Evolutionary conservation across 2,329 filamentous ascomycete genomes (phyloP).

Genomic region (Chaetomium strumarium): DNA sequence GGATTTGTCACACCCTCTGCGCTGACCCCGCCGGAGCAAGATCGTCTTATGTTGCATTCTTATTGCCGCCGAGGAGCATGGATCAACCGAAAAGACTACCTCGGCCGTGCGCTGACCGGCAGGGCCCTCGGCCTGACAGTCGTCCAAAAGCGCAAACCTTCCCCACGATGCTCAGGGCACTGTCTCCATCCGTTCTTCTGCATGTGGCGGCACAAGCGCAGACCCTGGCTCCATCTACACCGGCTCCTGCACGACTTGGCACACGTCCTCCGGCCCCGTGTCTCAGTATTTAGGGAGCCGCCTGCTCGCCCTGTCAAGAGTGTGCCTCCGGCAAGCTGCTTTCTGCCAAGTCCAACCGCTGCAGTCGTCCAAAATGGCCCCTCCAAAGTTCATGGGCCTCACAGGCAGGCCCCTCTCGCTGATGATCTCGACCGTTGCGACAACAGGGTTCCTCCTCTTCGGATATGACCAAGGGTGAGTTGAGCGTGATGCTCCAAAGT

Average conservation of each 20-base stretch:
- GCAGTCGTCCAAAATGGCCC: slow-evolving; percentile 37
- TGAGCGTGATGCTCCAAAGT: slow-evolving; percentile 23
- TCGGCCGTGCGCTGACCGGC: neutral
- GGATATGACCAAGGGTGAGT: slow-evolving; percentile 49
- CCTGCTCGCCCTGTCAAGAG: neutral
- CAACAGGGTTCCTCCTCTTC: slow-evolving; percentile 57
- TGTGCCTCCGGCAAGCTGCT: neutral
- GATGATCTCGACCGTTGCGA: slow-evolving; percentile 56
- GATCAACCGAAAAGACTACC: neutral
- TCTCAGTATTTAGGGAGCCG: slow-evolving; percentile 10
- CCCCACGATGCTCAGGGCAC: slow-evolving; percentile 11
- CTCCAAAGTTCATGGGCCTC: slow-evolving; percentile 52
- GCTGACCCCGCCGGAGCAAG: neutral
- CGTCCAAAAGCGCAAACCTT: neutral
- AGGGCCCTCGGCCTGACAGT: neutral
- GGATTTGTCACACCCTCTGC: slow-evolving; percentile 9
- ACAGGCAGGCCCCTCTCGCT: slow-evolving; percentile 51
- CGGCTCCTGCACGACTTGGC: neutral
- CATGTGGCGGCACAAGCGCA: neutral
- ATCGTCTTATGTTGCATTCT: slow-evolving; percentile 7
- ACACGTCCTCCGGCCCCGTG: neutral
- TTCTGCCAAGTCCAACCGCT: neutral
- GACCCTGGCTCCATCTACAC: slow-evolving; percentile 2
- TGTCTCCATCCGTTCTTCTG: slow-evolving; percentile 12
- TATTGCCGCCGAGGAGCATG: slow-evolving; percentile 9